Evolutionary conservation across 768 basidiomycete genomes (phyloP).

Genomic region (Boletellus ananiceps): DNA sequence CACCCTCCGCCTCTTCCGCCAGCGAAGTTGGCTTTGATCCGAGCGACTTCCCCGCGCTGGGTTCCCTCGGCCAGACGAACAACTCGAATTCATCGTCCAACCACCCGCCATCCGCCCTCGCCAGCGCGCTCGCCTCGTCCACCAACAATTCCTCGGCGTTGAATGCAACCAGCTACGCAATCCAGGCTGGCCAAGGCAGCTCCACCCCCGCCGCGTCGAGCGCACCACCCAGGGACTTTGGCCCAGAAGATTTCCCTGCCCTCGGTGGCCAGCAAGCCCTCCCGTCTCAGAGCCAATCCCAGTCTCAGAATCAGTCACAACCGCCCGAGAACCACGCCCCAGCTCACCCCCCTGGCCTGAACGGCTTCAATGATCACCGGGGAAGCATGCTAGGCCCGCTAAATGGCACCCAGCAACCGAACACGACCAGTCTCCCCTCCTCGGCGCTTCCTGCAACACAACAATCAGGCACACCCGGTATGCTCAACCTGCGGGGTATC

Average conservation of each 20-base stretch:
- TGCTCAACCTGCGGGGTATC: conserved; percentile 52
- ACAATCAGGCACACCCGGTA: conserved; percentile 56
- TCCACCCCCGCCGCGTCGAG: conserved; percentile 10
- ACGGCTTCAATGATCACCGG: conserved; percentile 57
- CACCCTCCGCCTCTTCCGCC: conserved; percentile 59
- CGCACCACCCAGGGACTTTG: conserved; percentile 43
- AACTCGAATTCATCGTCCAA: conserved; percentile 35
- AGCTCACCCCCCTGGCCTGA: conserved; percentile 72
- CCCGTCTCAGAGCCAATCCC: conserved; percentile 25
- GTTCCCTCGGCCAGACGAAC: conserved; percentile 51
- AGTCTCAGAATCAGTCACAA: conserved; percentile 29
- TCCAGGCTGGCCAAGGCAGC: conserved; percentile 62
- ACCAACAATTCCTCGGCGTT: conserved; percentile 28
- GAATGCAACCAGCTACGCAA: conserved; percentile 69
- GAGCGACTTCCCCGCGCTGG: conserved; percentile 85
- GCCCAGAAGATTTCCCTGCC: conserved; percentile 88
- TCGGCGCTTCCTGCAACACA: conserved; percentile 40
- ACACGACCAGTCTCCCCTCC: conserved; percentile 13
- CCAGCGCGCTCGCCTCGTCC: conserved; percentile 20
- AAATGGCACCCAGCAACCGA: conserved; percentile 25
- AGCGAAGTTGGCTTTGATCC: conserved; percentile 80
- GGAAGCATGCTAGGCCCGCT: conserved; percentile 54
- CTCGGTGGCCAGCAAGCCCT: conserved; percentile 54
- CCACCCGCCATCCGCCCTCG: conserved; percentile 29
- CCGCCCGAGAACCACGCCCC: conserved; percentile 30